Conservation (phyloP, 768 basidiomycete genomes). For the Phaffia australis region DNA sequence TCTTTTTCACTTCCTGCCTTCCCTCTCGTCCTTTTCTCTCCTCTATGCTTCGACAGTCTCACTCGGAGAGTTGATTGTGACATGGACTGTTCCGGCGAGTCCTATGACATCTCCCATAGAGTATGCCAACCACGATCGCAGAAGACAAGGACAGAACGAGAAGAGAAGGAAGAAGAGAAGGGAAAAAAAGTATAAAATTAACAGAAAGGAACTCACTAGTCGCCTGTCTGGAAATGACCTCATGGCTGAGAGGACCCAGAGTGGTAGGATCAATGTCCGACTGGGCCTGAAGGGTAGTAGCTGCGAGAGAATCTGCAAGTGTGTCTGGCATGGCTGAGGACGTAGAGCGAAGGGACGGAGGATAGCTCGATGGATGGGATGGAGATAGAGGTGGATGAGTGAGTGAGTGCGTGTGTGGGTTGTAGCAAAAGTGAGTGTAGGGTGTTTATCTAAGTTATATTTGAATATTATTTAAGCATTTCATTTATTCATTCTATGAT, state of each 20-base stretch:
- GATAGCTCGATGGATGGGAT: not conserved
- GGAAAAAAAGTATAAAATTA: slow-evolving; percentile 1
- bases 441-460: not conserved
- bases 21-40: no score
- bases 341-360: not conserved
- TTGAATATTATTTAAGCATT: not conserved
- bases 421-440: not conserved
- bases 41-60: no score
- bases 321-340: slow-evolving; percentile 14
- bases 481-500: not conserved
- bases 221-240: slow-evolving; percentile 55
- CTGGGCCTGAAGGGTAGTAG: not conserved
- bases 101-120: not conserved
- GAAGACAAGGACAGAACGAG: not conserved
- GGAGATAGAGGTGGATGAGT: not conserved
- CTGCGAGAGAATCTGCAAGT: slow-evolving; percentile 10
- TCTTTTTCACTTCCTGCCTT: no score
- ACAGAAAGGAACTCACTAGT: slow-evolving; percentile 43
- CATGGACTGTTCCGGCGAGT: not conserved
- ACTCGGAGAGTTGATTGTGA: no score
- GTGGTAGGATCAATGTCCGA: slow-evolving; percentile 17
- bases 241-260: slow-evolving; percentile 31
- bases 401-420: not conserved
- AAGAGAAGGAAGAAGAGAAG: slow-evolving; percentile 14
- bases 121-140: slow-evolving; percentile 16